Evolutionary conservation across 2,329 filamentous ascomycete species (phyloP).

Genomic region (Sporothrix brunneoviolacea): DNA sequence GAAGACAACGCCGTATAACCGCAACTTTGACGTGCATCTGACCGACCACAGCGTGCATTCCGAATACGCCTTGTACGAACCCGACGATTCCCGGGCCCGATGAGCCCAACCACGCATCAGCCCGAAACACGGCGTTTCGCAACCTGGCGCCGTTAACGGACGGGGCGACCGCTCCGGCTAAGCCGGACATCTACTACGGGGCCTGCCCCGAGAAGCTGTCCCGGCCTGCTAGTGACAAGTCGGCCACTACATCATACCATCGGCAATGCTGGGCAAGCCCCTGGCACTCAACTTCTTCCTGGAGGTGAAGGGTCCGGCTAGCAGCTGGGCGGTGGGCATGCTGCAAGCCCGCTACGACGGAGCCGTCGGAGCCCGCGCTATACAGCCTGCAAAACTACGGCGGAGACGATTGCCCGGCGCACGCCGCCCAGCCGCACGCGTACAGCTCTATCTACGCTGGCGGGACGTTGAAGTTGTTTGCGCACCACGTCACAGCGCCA

Average conservation of each 20-base stretch:
- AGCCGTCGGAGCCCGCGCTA: slow-evolving; percentile 30
- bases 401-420: slow-evolving; percentile 23
- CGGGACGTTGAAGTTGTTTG: slow-evolving; percentile 31
- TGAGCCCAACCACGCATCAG: slow-evolving; percentile 18
- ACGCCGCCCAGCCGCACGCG: slow-evolving; percentile 33
- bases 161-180: slow-evolving; percentile 23
- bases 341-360: slow-evolving; percentile 33
- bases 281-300: slow-evolving; percentile 36
- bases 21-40: slow-evolving; percentile 31
- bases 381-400: slow-evolving; percentile 32
- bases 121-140: slow-evolving; percentile 25
- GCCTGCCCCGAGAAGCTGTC: slow-evolving; percentile 23
- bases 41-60: slow-evolving; percentile 29
- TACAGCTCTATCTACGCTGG: slow-evolving; percentile 32
- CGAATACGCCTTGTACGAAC: slow-evolving; percentile 22
- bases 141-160: slow-evolving; percentile 32
- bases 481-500: slow-evolving; percentile 30
- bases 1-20: slow-evolving; percentile 26
- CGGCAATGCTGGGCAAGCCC: slow-evolving; percentile 24
- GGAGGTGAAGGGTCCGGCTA: slow-evolving; percentile 31
- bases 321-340: slow-evolving; percentile 23
- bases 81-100: slow-evolving; percentile 24
- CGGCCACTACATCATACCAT: slow-evolving; percentile 26
- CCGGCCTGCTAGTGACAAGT: slow-evolving; percentile 23
- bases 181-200: slow-evolving; percentile 29